Evolutionary conservation across 352 stramenopile species (phyloP), one percentile per base, ranked within the genome.

Genomic region (Phytophthora nicotianae): DNA sequence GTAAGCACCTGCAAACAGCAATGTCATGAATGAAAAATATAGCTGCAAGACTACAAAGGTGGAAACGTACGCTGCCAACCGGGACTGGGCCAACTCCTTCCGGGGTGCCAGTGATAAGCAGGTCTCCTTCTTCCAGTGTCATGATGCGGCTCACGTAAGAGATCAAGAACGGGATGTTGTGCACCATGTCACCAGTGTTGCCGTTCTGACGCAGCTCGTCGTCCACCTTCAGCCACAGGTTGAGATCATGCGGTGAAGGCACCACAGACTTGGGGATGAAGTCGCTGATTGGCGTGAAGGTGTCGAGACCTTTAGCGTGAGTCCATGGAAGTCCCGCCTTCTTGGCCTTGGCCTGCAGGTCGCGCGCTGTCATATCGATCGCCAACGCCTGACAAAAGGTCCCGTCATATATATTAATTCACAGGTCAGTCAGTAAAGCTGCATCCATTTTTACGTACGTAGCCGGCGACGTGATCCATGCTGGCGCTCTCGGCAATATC

Each of bases 71-170:
- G 65, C 77, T 88, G 67, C 80, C 78, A 26, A 71, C 50, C 9
- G 72, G 75, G 26, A 94, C 78, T 0, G 83, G 74, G 4, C 83
- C 84, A 43, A 95, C 86, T 56, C 84, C 86, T 74, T 89, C 81
- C 3, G 87, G 87, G 0, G 85, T 96, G 48, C 87, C 85, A 8
- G 87, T 96, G 68, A 94, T 90, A 59, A 96, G 88, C 33, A 96
- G 53, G 52, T 96, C 87, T 21, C 85, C 87, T 65, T 90, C 79
- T 50, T 96, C 85, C 21, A 94, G 77, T 45, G 83, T 93, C 82
- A 94, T 92, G 55, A 92, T 88, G 62, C 79, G 79, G 46, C 81
- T 93, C 47, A 93, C 75, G 68, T 93, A 81, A 16, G 80, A 68
- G 51, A 93, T 89, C 8, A 93, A 57, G 38, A 83, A 91, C 48